A percentile compares a stretch with the other conserved stretches of the same genome.
phyloP scores from a whole-genome alignment of 208 protist genomes.

The Angomonas ambiguus region DNA sequence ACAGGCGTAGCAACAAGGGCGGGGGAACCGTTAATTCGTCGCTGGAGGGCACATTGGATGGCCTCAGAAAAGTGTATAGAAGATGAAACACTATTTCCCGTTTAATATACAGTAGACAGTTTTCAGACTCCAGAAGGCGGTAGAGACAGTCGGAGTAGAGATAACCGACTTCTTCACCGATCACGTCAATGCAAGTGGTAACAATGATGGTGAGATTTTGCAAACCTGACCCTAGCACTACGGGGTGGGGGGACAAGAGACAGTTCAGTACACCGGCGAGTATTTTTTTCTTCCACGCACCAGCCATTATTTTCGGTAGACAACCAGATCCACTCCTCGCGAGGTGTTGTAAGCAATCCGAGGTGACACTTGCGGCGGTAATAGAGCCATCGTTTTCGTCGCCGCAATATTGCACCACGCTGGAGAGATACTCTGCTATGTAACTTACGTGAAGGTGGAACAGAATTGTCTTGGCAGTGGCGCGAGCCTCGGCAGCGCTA shows the following conservation, averaged over 20 bases:
- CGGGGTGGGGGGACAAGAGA: slow-evolving; percentile 70
- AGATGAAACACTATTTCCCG: slow-evolving; percentile 81
- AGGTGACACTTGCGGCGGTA: slow-evolving; percentile 56
- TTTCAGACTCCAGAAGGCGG: slow-evolving; percentile 86
- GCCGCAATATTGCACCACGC: slow-evolving; percentile 56
- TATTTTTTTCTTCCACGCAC: slow-evolving; percentile 66
- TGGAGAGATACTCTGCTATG: slow-evolving; percentile 60
- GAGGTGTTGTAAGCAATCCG: slow-evolving; percentile 45
- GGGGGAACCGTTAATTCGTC: background rate
- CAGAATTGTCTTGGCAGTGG: slow-evolving; percentile 33
- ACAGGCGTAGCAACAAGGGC: slow-evolving; percentile 68
- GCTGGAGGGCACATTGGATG: background rate
- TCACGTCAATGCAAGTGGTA: slow-evolving; percentile 26
- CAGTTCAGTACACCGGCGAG: slow-evolving; percentile 88
- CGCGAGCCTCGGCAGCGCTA: slow-evolving; percentile 12
- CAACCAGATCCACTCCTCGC: slow-evolving; percentile 20
- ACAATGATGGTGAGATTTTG: slow-evolving; percentile 83
- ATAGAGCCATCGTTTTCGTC: slow-evolving; percentile 68
- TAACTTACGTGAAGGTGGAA: slow-evolving; percentile 40
- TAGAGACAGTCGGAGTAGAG: slow-evolving; percentile 91
- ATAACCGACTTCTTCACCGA: slow-evolving; percentile 86
- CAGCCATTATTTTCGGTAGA: slow-evolving; percentile 32
- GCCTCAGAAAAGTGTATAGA: slow-evolving; percentile 52
- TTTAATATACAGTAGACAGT: slow-evolving; percentile 84
- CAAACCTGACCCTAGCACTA: slow-evolving; percentile 86